Evolutionary conservation across 164 flowering plant species (phyloP).

Genomic region (Stephania cephalantha): DNA sequence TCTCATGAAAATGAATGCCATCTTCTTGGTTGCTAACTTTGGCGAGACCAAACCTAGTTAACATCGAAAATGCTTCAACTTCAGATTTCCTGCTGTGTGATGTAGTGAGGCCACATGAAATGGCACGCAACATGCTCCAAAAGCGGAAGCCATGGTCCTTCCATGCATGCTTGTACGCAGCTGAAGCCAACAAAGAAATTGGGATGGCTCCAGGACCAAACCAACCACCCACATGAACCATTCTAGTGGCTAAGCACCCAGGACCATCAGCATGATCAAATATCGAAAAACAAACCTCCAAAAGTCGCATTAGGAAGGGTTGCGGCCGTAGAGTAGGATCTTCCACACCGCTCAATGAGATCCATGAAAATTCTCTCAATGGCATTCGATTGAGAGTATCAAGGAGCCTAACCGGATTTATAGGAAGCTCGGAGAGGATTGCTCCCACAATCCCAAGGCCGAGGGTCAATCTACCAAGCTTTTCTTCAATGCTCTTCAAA

Average conservation of each 20-base stretch:
- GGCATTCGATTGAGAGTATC: conserved; percentile 82
- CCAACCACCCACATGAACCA: conserved; percentile 89
- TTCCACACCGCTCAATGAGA: conserved; percentile 52
- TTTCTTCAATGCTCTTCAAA: conserved; percentile 69
- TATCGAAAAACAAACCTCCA: conserved; percentile 91
- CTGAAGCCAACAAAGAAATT: conserved; percentile 46
- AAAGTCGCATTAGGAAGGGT: conserved; percentile 68
- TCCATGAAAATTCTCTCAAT: conserved; percentile 50
- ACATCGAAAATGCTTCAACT: conserved; percentile 72
- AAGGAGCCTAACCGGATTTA: conserved; percentile 72
- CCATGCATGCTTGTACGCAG: conserved; percentile 61
- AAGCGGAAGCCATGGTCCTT: conserved; percentile 34
- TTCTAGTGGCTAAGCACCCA: conserved; percentile 72
- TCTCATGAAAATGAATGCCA: conserved; percentile 52
- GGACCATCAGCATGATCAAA: conserved; percentile 96
- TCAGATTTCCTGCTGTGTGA: conserved; percentile 57
- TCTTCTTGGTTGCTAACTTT: conserved; percentile 53
- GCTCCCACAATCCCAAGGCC: conserved; percentile 83
- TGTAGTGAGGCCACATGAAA: conserved; percentile 61
- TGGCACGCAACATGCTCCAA: conserved; percentile 47
- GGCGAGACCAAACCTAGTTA: conserved; percentile 74
- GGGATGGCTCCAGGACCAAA: conserved; percentile 83
- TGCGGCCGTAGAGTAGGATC: conserved; percentile 40
- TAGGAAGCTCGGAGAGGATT: conserved; percentile 81
- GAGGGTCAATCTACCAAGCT: conserved; percentile 71